A percentile compares a stretch with the other conserved stretches of the same genome.
phyloP scores from a whole-genome alignment of 331 rosid genomes.

The Saraca asoca region DNA sequence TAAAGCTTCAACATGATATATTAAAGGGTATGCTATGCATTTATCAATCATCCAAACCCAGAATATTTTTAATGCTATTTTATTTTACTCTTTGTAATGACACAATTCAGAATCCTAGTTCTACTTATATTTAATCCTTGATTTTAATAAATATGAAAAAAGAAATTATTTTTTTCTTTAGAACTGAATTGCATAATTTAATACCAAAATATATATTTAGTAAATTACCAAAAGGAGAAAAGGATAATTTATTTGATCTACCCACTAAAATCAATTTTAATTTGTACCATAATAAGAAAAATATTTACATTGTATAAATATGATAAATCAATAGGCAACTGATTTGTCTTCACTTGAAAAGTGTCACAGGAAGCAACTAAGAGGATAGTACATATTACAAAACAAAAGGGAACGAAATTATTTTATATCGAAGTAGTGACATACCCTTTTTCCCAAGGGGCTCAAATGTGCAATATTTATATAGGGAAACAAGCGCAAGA shows the following conservation, averaged over 20 bases:
- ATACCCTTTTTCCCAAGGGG: conserved; percentile 31
- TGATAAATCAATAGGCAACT: neutral
- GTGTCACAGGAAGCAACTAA: neutral
- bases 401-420: conserved; percentile 16
- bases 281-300: neutral
- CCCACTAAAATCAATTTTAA: neutral
- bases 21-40: no score
- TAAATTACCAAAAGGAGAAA: neutral
- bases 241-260: neutral
- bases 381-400: neutral
- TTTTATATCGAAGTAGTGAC: conserved; percentile 18
- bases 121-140: no score
- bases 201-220: no score
- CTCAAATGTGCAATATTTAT: conserved; percentile 32
- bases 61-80: no score
- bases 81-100: no score
- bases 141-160: no score
- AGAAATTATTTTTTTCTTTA: no score
- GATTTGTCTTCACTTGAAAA: neutral
- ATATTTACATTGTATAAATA: neutral
- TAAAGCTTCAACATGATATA: no score
- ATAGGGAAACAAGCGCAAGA: conserved; percentile 30
- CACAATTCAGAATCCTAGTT: no score
- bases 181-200: no score
- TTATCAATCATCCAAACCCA: no score